Base-by-base conservation (phyloP, 352 stramenopile genomes). In the Phytopythium cucurbitacearum region DNA sequence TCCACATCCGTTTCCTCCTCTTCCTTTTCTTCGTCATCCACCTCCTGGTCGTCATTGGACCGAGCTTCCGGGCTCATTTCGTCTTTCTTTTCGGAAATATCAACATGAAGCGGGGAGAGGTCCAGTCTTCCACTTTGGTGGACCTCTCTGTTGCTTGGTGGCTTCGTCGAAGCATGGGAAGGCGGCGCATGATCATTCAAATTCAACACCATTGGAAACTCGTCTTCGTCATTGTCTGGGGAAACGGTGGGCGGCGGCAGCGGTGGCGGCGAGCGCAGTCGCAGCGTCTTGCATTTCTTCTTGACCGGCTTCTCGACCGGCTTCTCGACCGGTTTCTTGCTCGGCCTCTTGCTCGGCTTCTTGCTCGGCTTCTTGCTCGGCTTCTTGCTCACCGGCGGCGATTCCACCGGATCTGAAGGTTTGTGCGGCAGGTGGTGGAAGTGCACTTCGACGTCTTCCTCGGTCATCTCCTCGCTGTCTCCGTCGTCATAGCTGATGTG, bases 381-480 rank as follows among this genome's bases (percentile, higher is more conserved):
- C 41, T 69, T 66, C 34, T 57, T 8, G 15, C 54, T 35, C 46
- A 64, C 60, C 13, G 48, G 51, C 11, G 58, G 46, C 28, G 46
- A n/a, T 12, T n/a, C 4, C 12, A 11, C 11, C 13, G 12, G 16
- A 2, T 5, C 52, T 7, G 38, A 11, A 9, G 34, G 48, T 9
- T 8, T 15, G 40, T 59, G 64, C 36, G 62, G 65, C 11, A 63
- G 8, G n/a, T 40, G 50, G 11, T 65, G 28, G 9, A 76, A 70
- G 48, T 91, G 57, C 7, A 36, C 46, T 21, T 83, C 63, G 15
- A 91, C 62, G 42, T 91, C 80, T 13, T 78, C 68, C 53, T 91
- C 80, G 1, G 78, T 89, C 80, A 91, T 91, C 53, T 91, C 80
- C 49, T 91, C 80, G 37, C 74, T 88, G 56, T 91, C 80, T 21